Conservation (phyloP, 225 moss, liverwort and hornwort genomes). For the Polytrichum formosum region DNA sequence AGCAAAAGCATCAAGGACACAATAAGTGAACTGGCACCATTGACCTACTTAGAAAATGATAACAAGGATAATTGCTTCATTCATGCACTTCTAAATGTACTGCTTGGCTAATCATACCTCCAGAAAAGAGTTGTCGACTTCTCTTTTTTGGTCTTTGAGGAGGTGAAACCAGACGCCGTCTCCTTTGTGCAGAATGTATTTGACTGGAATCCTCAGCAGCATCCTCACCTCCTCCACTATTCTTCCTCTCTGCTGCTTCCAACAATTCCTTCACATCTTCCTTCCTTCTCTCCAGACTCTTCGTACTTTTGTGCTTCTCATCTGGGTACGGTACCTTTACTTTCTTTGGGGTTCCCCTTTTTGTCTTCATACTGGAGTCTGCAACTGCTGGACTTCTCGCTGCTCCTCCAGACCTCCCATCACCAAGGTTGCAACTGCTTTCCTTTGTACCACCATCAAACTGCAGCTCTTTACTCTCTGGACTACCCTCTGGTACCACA, state of each 20-base stretch:
- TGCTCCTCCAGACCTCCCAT: slow-evolving; percentile 38
- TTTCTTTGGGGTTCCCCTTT: slow-evolving; percentile 58
- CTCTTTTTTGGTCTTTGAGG: slow-evolving; percentile 80
- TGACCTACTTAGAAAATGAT: too few species aligned
- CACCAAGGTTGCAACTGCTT: slow-evolving; percentile 55
- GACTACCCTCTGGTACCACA: slow-evolving; percentile 58
- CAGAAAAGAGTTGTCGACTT: slow-evolving; percentile 93
- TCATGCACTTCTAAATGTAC: neutral
- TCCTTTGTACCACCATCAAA: slow-evolving; percentile 55
- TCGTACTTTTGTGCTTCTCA: slow-evolving; percentile 41
- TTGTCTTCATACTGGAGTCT: slow-evolving; percentile 62
- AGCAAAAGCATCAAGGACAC: too few species aligned
- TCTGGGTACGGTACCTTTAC: slow-evolving; percentile 49
- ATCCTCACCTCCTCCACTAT: slow-evolving; percentile 46
- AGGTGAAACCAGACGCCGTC: slow-evolving; percentile 53
- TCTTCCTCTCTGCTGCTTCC: slow-evolving; percentile 46
- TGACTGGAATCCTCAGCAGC: slow-evolving; percentile 49
- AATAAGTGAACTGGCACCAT: too few species aligned
- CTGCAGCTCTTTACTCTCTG: slow-evolving; percentile 73
- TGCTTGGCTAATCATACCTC: slow-evolving; percentile 46
- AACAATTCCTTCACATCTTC: slow-evolving; percentile 53
- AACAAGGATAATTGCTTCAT: too few species aligned
- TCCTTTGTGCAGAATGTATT: slow-evolving; percentile 56
- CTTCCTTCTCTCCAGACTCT: slow-evolving; percentile 45
- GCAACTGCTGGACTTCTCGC: slow-evolving; percentile 42